Evolutionary conservation across 257 asterid genomes (phyloP), one percentile per base, ranked within the genome.

Genomic region (Schizonepeta tenuifolia): DNA sequence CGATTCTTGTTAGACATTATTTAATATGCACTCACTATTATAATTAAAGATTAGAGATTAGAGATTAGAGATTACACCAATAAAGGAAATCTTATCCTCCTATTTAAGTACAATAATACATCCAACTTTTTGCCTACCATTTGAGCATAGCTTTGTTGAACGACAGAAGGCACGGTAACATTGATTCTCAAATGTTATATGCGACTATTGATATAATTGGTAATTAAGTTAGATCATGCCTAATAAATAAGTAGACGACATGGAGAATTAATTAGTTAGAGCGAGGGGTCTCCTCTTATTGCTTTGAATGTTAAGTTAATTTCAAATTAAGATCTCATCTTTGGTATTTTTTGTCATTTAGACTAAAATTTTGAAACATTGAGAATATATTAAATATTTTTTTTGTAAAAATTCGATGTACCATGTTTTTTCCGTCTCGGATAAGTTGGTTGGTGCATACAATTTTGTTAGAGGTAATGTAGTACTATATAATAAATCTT

Each of bases 41-140:
- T 40, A 41, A 51, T 73, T 62, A 54, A 38, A 31, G 47, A 65
- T 65, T 14, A 60, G n/a, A n/a, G n/a, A n/a, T 13, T 26, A 26
- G 17, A 31, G 63, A 72, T 44, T 62, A 59, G 65, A 54, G 73
- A 78, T 58, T 53, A n/a, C 78, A 75, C 83, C 66, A 46, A 74
- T 43, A 66, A 75, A 70, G 69, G 67, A 50, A 53, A 71, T 67
- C 73, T 60, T 71, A 79, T 66, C 80, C 26, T 51, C 41, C 44
- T 38, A 70, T 35, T 38, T 63, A 74, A 62, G 14, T 62, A 46
- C 14, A 49, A 53, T 7, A 38, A 1, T 17, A 17, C 17, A 46
- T 35, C 28, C 68, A 75, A 20, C 78, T 71, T 75, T 72, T 14
- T 53, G 58, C 80, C 78, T 40, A 71, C 69, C 68, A 40, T 22